Evolutionary conservation across 306 rosid genomes (phyloP), one percentile per base, ranked within the genome.

Genomic region (Acacia confusa): DNA sequence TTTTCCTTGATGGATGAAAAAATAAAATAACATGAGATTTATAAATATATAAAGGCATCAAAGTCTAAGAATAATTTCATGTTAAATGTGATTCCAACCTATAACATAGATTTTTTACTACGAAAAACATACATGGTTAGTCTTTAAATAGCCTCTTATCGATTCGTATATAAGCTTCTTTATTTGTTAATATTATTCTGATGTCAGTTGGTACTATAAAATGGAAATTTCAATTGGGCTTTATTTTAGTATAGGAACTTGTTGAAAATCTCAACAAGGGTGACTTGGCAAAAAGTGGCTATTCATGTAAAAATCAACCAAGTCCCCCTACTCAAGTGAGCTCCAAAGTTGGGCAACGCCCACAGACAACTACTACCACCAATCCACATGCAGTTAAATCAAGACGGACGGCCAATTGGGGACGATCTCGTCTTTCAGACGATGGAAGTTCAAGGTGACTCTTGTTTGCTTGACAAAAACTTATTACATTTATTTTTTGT

Each of bases 341-440:
- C 77, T 64, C 92, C 60, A 89, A 40, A 74, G 74, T 14, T 70
- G 60, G 50, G 75, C 86, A 74, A 68, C 82, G 74, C 19, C 43
- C 85, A 75, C 75, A 84, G 57, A 3, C 80, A 53, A 65, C 84
- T 82, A 88, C 87, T 45, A 50, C 92, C 12, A 53, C 86, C 64
- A 90, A 87, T 73, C 94, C 95, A 58, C 86, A 85, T 79, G 90
- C 97, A 9, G 86, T 85, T 78, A 93, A 90, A 88, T 91, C 98
- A 65, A 89, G 94, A 86, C 90, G 99, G 70, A 95, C 99, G 4
- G 94, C 94, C 77, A 95, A 95, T 70, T 95, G 98, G 99, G 98
- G 89, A 43, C 82, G 88, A 13, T 7, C 88, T 71, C 86, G 89
- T 50, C 36, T 40, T 58, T 92, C 99, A 3, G 99, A 93, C 34